These are phyloP conservation scores for Diphasiastrum complanatum DNA, from an alignment of 83 land plant species.

Conservation along the genomic window DNA sequence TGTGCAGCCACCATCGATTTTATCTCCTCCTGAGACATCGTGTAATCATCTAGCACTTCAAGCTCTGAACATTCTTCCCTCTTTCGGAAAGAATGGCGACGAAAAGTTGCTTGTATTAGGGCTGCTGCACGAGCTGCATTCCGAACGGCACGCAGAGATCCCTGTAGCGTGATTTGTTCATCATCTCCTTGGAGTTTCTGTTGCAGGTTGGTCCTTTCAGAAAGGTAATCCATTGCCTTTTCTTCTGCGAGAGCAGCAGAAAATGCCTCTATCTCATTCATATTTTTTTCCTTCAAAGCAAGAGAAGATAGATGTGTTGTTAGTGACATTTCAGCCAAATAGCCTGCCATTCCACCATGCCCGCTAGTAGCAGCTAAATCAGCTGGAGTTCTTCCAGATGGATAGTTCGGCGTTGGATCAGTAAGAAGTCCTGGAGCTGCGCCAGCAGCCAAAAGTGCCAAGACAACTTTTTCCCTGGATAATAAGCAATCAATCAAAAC, in stretches of 20 bases:
- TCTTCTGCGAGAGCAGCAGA: slow-evolving; percentile 41
- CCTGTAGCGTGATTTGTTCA: slow-evolving; percentile 54
- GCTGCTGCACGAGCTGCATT: slow-evolving; percentile 93
- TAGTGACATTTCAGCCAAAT: slow-evolving; percentile 58
- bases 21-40: slow-evolving; percentile 47
- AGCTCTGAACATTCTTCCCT: slow-evolving; percentile 38
- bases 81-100: slow-evolving; percentile 76
- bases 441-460: slow-evolving; percentile 40
- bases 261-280: slow-evolving; percentile 17
- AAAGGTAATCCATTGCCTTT: slow-evolving; percentile 39
- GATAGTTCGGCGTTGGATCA: slow-evolving; percentile 58
- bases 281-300: slow-evolving; percentile 23
- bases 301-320: slow-evolving; percentile 48
- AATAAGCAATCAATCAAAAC: slow-evolving; percentile 6
- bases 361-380: slow-evolving; percentile 68
- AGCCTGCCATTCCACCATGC: slow-evolving; percentile 74
- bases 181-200: slow-evolving; percentile 29
- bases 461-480: slow-evolving; percentile 50
- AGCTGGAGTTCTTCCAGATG: slow-evolving; percentile 57
- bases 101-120: slow-evolving; percentile 80
- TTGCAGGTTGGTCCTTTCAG: slow-evolving; percentile 27
- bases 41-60: slow-evolving; percentile 50
- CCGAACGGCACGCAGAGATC: slow-evolving; percentile 71
- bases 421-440: slow-evolving; percentile 59
- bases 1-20: slow-evolving; percentile 44